These are phyloP conservation scores for Physcomitrium patens DNA, from an alignment of 225 moss, liverwort and hornwort species.

Conservation along the genomic window DNA sequence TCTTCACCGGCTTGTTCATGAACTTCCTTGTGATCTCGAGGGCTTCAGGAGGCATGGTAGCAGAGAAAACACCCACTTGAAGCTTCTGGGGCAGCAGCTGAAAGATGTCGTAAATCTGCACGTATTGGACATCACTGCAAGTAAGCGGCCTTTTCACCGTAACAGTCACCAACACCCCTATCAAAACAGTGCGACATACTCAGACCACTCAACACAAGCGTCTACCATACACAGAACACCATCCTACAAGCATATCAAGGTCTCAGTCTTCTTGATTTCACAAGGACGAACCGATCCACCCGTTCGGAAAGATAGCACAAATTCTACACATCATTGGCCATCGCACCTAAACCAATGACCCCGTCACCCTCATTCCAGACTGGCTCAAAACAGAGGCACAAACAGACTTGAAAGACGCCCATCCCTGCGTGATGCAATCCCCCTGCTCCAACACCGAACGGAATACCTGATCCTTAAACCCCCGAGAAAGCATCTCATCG, in stretches of 20 bases:
- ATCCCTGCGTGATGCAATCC: no score
- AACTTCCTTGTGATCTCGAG: conserved; percentile 81
- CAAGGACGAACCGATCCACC: conserved; percentile 23
- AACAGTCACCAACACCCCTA: background rate
- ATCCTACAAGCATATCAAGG: background rate
- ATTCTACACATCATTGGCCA: conserved; percentile 30
- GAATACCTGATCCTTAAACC: conserved; percentile 75
- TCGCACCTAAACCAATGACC: background rate
- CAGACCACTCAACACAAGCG: no score
- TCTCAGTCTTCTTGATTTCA: conserved; percentile 34
- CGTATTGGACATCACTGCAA: background rate
- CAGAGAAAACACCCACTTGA: conserved; percentile 75
- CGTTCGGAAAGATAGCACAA: conserved; percentile 36
- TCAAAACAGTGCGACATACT: background rate
- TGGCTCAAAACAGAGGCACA: no score
- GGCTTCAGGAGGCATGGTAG: conserved; percentile 75
- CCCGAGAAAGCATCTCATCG: conserved; percentile 77
- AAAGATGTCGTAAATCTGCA: conserved; percentile 81
- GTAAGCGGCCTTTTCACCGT: conserved; percentile 9
- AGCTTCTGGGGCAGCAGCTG: conserved; percentile 74
- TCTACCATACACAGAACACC: background rate
- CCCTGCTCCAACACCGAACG: background rate
- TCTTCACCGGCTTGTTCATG: conserved; percentile 83
- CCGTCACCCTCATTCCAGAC: no score
- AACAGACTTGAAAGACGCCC: no score